phyloP scores from a whole-genome alignment of 805 yeast genomes.

The Hanseniaspora mollemarum region DNA sequence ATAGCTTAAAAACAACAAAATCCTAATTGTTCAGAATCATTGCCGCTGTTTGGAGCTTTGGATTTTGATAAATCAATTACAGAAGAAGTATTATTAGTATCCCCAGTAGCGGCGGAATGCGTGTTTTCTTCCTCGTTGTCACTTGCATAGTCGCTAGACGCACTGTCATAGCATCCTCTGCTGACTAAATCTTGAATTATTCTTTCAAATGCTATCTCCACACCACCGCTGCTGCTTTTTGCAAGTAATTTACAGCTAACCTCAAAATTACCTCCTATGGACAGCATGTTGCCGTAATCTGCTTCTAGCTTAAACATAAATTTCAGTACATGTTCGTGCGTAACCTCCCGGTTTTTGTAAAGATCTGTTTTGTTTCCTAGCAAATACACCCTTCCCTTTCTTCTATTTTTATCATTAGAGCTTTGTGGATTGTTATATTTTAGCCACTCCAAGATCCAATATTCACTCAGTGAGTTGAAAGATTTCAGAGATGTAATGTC shows the following conservation, averaged over 20 bases:
- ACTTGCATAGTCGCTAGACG: constrained; percentile 3
- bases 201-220: constrained; percentile 32
- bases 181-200: constrained; percentile 35
- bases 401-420: constrained; percentile 22
- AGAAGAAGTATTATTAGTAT: neutral
- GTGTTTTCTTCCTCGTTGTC: neutral
- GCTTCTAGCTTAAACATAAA: constrained; percentile 27
- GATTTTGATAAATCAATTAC: neutral
- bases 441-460: constrained; percentile 36
- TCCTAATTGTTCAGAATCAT: neutral
- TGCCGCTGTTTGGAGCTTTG: neutral
- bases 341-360: constrained; percentile 31
- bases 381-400: constrained; percentile 28
- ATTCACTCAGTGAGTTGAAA: constrained; percentile 31
- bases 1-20: neutral
- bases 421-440: constrained; percentile 26
- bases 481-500: constrained; percentile 34
- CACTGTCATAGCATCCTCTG: constrained; percentile 32
- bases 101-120: neutral
- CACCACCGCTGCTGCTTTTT: constrained; percentile 24
- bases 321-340: constrained; percentile 32
- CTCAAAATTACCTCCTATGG: constrained; percentile 36
- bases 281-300: constrained; percentile 24
- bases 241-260: constrained; percentile 35
- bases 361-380: constrained; percentile 39